Evolutionary conservation across 805 yeast species (phyloP).

Genomic region (Spathaspora girioi): DNA sequence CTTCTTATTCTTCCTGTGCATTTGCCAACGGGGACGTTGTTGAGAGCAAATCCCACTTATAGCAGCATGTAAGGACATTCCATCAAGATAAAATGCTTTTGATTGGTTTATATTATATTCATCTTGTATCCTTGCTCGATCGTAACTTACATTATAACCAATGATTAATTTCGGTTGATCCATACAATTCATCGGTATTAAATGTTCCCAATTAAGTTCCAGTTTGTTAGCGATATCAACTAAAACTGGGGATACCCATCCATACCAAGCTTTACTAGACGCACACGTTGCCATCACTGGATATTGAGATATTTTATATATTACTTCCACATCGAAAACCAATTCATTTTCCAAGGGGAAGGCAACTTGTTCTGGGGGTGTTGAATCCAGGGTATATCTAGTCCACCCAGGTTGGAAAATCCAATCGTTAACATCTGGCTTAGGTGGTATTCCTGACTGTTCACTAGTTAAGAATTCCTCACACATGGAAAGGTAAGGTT

Average conservation of each 20-base stretch:
- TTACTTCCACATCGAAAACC: constrained; percentile 86
- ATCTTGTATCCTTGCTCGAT: constrained; percentile 79
- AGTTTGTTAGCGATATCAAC: constrained; percentile 39
- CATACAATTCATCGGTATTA: constrained; percentile 69
- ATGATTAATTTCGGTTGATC: constrained; percentile 55
- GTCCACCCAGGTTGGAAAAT: constrained; percentile 72
- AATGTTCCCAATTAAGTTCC: constrained; percentile 45
- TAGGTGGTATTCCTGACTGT: constrained; percentile 22
- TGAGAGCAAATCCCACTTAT: constrained; percentile 89
- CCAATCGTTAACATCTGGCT: constrained; percentile 49
- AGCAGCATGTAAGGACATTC: constrained; percentile 91
- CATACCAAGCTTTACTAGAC: constrained; percentile 80
- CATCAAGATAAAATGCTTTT: constrained; percentile 79
- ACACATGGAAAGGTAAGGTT: constrained; percentile 57
- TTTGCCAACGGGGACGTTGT: constrained; percentile 77
- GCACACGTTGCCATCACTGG: constrained; percentile 81
- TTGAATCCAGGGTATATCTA: constrained; percentile 53
- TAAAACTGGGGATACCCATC: constrained; percentile 89
- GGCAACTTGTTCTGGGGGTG: constrained; percentile 51
- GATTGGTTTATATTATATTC: constrained; percentile 71
- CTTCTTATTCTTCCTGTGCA: constrained; percentile 42
- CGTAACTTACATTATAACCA: constrained; percentile 91
- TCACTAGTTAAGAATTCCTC: constrained; percentile 37
- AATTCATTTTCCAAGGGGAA: constrained; percentile 70
- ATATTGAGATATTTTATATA: constrained; percentile 70